phyloP scores from a whole-genome alignment of 2,329 filamentous ascomycete species.

The Aspergillaceae sp. region DNA sequence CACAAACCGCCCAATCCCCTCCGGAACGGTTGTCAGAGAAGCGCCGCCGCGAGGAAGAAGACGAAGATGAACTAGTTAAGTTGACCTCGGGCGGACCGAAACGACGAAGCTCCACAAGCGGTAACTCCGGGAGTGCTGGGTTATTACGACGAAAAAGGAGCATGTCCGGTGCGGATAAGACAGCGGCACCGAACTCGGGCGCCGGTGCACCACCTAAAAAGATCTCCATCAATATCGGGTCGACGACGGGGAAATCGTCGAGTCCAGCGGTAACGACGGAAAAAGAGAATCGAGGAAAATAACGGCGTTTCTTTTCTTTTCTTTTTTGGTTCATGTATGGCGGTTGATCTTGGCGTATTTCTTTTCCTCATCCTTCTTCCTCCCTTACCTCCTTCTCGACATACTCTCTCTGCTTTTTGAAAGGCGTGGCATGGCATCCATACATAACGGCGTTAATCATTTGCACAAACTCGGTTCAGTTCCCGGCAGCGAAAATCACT shows the following conservation, averaged over 20 bases:
- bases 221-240: constrained; percentile 34
- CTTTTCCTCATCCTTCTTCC: too few relatives aligned
- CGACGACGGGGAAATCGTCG: constrained; percentile 16
- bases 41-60: constrained; percentile 74
- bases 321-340: too few relatives aligned
- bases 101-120: constrained; percentile 36
- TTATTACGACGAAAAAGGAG: constrained; percentile 26
- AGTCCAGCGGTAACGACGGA: constrained; percentile 15
- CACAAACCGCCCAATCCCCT: constrained; percentile 33
- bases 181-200: constrained; percentile 9
- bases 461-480: too few relatives aligned
- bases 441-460: too few relatives aligned
- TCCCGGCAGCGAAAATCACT: too few relatives aligned
- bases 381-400: too few relatives aligned
- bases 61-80: constrained; percentile 85
- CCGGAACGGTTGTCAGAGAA: constrained; percentile 81
- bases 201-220: constrained; percentile 24
- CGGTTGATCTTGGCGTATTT: too few relatives aligned
- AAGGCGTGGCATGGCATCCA: too few relatives aligned
- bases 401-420: too few relatives aligned
- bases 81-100: constrained; percentile 48
- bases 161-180: constrained; percentile 22
- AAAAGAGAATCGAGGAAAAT: constrained; percentile 23
- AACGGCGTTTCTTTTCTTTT: too few relatives aligned
- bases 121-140: constrained; percentile 25